Evolutionary conservation across 495 filamentous ascomycete species (phyloP), one percentile per base, ranked within the genome.

Genomic region (Pyrenopolyporus hunteri): DNA sequence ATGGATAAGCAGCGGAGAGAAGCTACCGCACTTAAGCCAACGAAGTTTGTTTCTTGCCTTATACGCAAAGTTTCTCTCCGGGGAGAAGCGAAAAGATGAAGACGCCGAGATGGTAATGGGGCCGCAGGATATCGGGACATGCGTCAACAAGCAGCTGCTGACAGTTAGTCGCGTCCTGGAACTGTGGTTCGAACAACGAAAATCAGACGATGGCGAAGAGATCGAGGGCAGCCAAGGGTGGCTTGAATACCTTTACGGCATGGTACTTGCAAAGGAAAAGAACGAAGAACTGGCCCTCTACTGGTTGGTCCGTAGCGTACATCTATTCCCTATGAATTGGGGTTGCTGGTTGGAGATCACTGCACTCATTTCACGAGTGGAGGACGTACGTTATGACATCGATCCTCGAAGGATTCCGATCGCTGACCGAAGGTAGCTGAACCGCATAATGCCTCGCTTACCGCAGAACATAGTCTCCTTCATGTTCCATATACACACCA

Each of bases 21-120:
- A 40, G 1, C 61, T 79, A 20, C 68, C 75, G 42, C 28, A 67
- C 5, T 68, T 96, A 52, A 96, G 92, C 73, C 91, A 96, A 70
- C 93, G 91, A 69, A 88, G 92, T 11, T 70, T 96, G n/a, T 99
- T 99, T 68, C 80, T 99, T 29, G 87, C 91, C 0, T 78, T 98
- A 10, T 99, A 99, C 63, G 89, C 95, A 16, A 95, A 91, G 58
- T 92, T 89, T 67, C 82, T 99, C 49, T 87, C 93, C 1, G 95
- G 95, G 2, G 95, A 98, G 77, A 99, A 99, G 78, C 84, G 89
- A 46, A 96, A 91, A 72, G 89, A 97, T 70, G 95, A 99, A 68
- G 95, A 97, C 26, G 89, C 89, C 20, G 95, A 99, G 76, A 98
- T 97, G 91, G 89, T 99, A 5, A 81, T 99, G 71, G 95, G 95